A percentile compares a stretch with the other conserved stretches of the same genome.
Conservation (phyloP, 768 basidiomycete species). For the Collybia mongolica region DNA sequence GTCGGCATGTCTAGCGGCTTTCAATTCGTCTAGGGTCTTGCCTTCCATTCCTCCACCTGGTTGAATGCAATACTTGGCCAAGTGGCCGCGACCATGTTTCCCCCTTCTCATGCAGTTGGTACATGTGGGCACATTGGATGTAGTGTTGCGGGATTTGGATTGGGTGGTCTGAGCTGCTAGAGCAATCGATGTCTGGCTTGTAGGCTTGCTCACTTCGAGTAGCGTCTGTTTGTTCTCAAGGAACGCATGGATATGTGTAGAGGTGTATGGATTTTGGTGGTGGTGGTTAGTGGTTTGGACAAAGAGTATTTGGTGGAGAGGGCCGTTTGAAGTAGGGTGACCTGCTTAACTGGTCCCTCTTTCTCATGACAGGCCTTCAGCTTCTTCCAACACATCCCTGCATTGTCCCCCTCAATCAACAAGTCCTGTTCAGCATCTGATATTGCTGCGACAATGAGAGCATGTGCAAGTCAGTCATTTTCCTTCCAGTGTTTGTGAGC, state of each 20-base stretch:
- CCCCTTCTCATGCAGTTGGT: constrained; percentile 7
- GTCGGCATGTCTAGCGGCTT: constrained; percentile 3
- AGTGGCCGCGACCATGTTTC: constrained; percentile 6
- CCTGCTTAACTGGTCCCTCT: constrained; percentile 18
- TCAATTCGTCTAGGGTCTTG: constrained; percentile 18
- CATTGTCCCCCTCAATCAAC: background rate
- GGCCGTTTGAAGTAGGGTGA: constrained; percentile 12
- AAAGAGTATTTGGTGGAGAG: constrained; percentile 1
- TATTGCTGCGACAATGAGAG: constrained; percentile 1
- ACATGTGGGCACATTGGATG: constrained; percentile 5
- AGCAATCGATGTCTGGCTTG: background rate
- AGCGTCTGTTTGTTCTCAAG: constrained; percentile 1
- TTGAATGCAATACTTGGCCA: constrained; percentile 15
- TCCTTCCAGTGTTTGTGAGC: constrained; percentile 9
- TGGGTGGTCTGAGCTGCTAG: background rate
- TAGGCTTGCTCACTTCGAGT: background rate
- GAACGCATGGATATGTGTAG: background rate
- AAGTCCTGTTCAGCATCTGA: background rate
- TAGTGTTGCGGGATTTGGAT: background rate
- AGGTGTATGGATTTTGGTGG: constrained; percentile 8
- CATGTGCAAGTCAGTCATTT: constrained; percentile 7
- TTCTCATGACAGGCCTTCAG: constrained; percentile 8
- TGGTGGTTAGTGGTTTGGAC: background rate
- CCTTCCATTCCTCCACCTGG: constrained; percentile 25
- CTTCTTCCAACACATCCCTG: constrained; percentile 4